phyloP scores from a whole-genome alignment of 1,139 yeast genomes.

The Protomyces inundatus region DNA sequence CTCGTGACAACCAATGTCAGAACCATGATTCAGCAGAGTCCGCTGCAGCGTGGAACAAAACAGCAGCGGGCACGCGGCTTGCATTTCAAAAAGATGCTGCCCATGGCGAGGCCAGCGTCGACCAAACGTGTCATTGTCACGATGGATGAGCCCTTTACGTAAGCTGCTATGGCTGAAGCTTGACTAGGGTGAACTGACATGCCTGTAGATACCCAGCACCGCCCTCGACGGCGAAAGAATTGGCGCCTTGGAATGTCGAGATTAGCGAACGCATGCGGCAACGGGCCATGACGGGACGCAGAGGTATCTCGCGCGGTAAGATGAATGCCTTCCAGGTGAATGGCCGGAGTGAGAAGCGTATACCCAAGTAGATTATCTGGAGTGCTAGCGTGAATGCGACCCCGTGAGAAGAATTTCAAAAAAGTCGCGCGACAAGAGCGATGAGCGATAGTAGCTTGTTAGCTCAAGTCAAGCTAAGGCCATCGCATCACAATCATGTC shows the following conservation, averaged over 20 bases:
- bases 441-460: no score
- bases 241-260: conserved; percentile 12
- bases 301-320: conserved; percentile 7
- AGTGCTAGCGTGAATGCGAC: conserved; percentile 40
- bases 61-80: conserved; percentile 23
- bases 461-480: no score
- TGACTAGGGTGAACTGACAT: not conserved
- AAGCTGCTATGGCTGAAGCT: not conserved
- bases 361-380: not conserved
- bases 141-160: conserved; percentile 34
- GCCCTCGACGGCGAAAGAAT: not conserved
- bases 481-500: not conserved
- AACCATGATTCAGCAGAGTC: conserved; percentile 28
- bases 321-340: conserved; percentile 4
- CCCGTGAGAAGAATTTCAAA: no score
- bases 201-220: conserved; percentile 6
- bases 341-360: conserved; percentile 5
- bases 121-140: conserved; percentile 34
- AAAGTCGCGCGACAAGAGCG: no score
- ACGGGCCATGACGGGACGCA: conserved; percentile 3
- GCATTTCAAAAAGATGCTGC: conserved; percentile 19
- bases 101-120: conserved; percentile 14
- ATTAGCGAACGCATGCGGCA: conserved; percentile 3
- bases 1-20: conserved; percentile 32
- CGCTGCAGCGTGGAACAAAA: conserved; percentile 11